Percentiles rank a stretch among this genome's conserved stretches.
These are phyloP conservation scores for Kodamaea suecica DNA, from an alignment of 1,139 yeast species.

Conservation along the genomic window DNA sequence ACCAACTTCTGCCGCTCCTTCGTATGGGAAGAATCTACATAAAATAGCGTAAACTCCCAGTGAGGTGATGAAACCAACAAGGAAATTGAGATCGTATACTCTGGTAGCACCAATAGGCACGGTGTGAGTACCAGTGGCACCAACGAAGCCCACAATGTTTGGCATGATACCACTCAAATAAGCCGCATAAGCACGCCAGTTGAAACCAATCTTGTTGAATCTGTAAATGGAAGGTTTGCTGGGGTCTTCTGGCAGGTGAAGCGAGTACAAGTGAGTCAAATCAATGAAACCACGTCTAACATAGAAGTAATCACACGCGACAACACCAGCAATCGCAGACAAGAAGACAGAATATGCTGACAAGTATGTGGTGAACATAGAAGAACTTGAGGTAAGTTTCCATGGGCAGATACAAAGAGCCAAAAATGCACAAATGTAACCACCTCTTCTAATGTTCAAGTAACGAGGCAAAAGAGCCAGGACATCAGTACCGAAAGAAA, in stretches of 20 bases:
- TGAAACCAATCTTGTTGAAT: slow-evolving; percentile 59
- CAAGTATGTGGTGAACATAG: slow-evolving; percentile 77
- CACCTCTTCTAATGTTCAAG: slow-evolving; percentile 66
- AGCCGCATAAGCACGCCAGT: slow-evolving; percentile 79
- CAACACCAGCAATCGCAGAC: slow-evolving; percentile 83
- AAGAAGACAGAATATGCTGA: slow-evolving; percentile 86
- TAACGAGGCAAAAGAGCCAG: slow-evolving; percentile 78
- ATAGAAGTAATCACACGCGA: slow-evolving; percentile 71
- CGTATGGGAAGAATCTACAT: slow-evolving; percentile 55
- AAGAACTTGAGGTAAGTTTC: slow-evolving; percentile 73
- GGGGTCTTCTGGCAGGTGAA: slow-evolving; percentile 33
- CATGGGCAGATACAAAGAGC: slow-evolving; percentile 86
- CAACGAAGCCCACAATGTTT: slow-evolving; percentile 85
- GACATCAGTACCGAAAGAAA: slow-evolving; percentile 89
- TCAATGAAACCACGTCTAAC: slow-evolving; percentile 71
- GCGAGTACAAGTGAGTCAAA: slow-evolving; percentile 60
- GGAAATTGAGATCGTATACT: slow-evolving; percentile 69
- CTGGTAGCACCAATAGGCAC: slow-evolving; percentile 81
- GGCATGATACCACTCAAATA: slow-evolving; percentile 75
- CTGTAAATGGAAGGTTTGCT: slow-evolving; percentile 45
- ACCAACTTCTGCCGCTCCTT: slow-evolving; percentile 52
- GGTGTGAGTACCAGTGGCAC: slow-evolving; percentile 59
- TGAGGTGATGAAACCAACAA: slow-evolving; percentile 68
- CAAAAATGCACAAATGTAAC: slow-evolving; percentile 72
- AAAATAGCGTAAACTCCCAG: slow-evolving; percentile 48